These are phyloP conservation scores for Cercospora sp. DNA, from an alignment of 2,329 filamentous ascomycete species.

Conservation along the genomic window DNA sequence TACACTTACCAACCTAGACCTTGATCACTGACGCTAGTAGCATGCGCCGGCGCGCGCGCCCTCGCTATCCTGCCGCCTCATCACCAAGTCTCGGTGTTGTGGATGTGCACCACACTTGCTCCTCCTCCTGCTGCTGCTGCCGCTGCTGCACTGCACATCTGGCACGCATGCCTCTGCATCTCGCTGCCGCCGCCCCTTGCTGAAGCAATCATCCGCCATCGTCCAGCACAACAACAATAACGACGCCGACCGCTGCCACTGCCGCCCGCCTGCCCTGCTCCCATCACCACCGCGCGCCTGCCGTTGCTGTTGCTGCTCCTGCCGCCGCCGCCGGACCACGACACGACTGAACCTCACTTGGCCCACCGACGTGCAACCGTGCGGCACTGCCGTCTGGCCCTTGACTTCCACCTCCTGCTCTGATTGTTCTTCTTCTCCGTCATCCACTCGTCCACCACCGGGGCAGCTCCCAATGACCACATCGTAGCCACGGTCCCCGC, in stretches of 20 bases:
- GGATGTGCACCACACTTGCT: conserved; percentile 6
- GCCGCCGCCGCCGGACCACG: neutral
- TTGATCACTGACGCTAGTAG: conserved; percentile 26
- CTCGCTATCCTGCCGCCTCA: conserved; percentile 21
- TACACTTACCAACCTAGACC: conserved; percentile 27
- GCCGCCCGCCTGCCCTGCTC: conserved; percentile 50
- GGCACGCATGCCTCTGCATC: conserved; percentile 32
- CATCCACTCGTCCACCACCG: conserved; percentile 19
- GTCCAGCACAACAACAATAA: neutral
- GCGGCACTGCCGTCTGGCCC: neutral
- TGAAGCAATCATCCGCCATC: conserved; percentile 25
- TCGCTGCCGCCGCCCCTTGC: conserved; percentile 35
- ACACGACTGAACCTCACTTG: neutral
- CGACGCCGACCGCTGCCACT: neutral
- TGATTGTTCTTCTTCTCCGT: neutral
- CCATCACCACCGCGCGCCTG: conserved; percentile 43
- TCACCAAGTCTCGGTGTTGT: conserved; percentile 7
- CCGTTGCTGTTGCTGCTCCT: neutral
- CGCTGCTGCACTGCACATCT: conserved; percentile 19
- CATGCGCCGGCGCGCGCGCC: conserved; percentile 23
- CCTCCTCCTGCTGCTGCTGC: conserved; percentile 11
- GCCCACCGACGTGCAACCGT: conserved; percentile 6
- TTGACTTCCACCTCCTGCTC: conserved; percentile 1
- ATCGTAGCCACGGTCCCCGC: conserved; percentile 21
- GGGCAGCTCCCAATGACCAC: conserved; percentile 14